Base-by-base conservation (phyloP, 2,329 filamentous ascomycete genomes). In the Colletotrichum eremochloae region DNA sequence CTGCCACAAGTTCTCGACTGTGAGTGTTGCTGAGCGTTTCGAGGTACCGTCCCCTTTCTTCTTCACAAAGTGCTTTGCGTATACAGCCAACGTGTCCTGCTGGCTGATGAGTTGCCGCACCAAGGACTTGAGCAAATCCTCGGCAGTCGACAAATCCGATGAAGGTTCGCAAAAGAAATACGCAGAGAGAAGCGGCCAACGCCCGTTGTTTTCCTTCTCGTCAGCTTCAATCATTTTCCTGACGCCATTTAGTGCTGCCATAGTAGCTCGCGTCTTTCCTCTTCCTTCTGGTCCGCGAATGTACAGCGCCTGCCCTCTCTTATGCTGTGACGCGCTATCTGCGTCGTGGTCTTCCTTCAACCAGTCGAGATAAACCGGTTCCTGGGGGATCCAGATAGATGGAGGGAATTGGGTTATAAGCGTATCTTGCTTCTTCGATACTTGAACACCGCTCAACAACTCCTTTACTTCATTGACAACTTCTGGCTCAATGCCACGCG, bases 161-260 rank as follows among this genome's bases (percentile, higher is more conserved):
- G 77, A 76, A 6, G 77, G 74, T n/a, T 83, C 83, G 62, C 83
- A 85, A 50, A 85, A 80, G 75, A 84, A 85, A 71, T 84, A 84
- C 0, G 81, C 81, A 5, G 84, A 75, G 2, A 83, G 74, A 24
- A 79, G 76, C 3, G 78, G 76, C 2, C 78, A 76, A 56, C 79
- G 72, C 3, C 74, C 75, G 2, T 74, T 71, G 46, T 76, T 76
- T 8, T 75, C 66, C 33, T 76, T 71, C n/a, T 67, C 62, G 46
- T 71, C 71, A 8, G n/a, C 31, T 33, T 63, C 72, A 11, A 79
- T 73, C 15, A 77, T 68, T 4, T 75, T 76, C 33, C 84, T 81
- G 11, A 84, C 79, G 53, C 81, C 78, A 9, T 81, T 76, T 0
- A 85, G 70, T 3, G 80, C 81, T 0, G 83, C 82, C 63, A 85